Evolutionary conservation across 306 rosid species (phyloP).

Genomic region (Quercus gilva): DNA sequence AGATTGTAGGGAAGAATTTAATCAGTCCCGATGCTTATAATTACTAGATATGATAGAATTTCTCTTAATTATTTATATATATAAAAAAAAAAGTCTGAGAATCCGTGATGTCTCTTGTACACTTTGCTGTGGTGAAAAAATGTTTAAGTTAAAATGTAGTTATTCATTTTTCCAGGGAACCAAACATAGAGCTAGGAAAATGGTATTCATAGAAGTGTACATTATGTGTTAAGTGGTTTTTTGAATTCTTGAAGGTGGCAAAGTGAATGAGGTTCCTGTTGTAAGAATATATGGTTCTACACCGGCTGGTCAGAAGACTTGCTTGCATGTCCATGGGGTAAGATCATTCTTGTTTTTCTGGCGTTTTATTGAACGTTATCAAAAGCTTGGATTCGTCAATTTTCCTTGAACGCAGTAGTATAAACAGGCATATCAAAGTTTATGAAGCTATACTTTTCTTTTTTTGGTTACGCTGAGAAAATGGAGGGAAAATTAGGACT

Average conservation of each 20-base stretch:
- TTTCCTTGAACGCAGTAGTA: neutral
- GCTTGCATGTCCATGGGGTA: slow-evolving; percentile 86
- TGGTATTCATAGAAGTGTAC: too few relatives aligned
- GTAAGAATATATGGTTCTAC: slow-evolving; percentile 84
- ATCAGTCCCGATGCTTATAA: too few relatives aligned
- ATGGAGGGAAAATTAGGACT: neutral
- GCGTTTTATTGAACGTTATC: neutral
- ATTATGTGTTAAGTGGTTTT: too few relatives aligned
- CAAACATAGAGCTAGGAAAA: too few relatives aligned
- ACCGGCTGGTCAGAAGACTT: slow-evolving; percentile 92
- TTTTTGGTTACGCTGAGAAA: neutral
- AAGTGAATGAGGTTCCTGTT: slow-evolving; percentile 78
- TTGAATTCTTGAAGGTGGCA: slow-evolving; percentile 48
- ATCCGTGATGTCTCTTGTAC: too few relatives aligned
- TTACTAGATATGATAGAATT: too few relatives aligned
- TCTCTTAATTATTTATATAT: too few relatives aligned
- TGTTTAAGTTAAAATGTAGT: too few relatives aligned
- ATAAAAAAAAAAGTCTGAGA: too few relatives aligned
- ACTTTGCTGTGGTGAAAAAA: too few relatives aligned
- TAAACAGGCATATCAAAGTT: neutral
- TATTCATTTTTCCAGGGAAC: too few relatives aligned
- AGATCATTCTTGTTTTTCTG: slow-evolving; percentile 19
- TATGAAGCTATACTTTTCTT: neutral
- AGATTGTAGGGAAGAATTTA: too few relatives aligned
- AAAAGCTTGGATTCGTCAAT: neutral